These are phyloP conservation scores for Inosperma sp. DNA, from an alignment of 768 basidiomycete species.

Conservation along the genomic window DNA sequence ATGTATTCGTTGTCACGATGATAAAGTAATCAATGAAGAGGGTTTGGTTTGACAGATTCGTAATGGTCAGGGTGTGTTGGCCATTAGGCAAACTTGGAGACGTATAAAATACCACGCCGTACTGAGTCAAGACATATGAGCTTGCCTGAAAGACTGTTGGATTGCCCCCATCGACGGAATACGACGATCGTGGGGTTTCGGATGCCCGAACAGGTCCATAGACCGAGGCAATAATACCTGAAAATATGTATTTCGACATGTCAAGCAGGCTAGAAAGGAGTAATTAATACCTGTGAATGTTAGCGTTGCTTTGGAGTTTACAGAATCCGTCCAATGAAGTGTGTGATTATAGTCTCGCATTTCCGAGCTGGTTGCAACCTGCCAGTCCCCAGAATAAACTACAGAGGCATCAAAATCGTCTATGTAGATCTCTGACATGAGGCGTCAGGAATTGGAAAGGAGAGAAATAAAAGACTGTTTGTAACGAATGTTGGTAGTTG, in stretches of 20 bases:
- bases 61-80: slow-evolving; percentile 1
- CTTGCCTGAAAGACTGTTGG: neutral
- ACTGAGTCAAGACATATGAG: neutral
- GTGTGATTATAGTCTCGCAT: neutral
- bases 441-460: too few species aligned
- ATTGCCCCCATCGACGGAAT: neutral
- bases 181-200: neutral
- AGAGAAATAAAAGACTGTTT: too few species aligned
- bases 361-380: neutral
- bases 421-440: neutral
- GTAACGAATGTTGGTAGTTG: too few species aligned
- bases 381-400: neutral
- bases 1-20: neutral
- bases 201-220: neutral
- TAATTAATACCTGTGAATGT: slow-evolving; percentile 3
- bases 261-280: too few species aligned
- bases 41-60: neutral
- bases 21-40: neutral
- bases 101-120: neutral
- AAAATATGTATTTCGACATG: neutral
- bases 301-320: neutral
- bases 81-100: neutral
- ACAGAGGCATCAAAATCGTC: neutral
- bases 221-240: neutral
- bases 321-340: neutral